Conservation (phyloP, 2,329 filamentous ascomycete genomes). For the Nemania abortiva region DNA sequence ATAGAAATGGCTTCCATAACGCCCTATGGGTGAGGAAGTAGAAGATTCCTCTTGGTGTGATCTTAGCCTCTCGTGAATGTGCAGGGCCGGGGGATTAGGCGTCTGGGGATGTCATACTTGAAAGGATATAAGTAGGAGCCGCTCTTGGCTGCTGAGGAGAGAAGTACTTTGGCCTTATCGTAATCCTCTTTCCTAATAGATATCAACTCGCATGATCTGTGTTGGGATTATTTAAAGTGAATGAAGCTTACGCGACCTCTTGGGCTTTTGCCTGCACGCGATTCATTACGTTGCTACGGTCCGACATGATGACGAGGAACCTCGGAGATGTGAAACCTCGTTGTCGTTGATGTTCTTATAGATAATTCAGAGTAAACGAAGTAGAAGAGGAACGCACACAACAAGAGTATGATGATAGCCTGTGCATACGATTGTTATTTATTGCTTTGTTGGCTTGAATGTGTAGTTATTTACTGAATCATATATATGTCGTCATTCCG, state of each 20-base stretch:
- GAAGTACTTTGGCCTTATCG: slow-evolving; percentile 71
- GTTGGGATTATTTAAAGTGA: slow-evolving; percentile 6
- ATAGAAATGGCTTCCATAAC: slow-evolving; percentile 70
- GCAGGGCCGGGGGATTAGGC: neutral
- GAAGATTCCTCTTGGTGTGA: slow-evolving; percentile 61
- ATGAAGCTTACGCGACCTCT: slow-evolving; percentile 62
- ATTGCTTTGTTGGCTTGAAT: neutral
- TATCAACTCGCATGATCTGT: slow-evolving; percentile 25
- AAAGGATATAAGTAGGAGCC: slow-evolving; percentile 89
- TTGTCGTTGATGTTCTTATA: neutral
- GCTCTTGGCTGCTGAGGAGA: slow-evolving; percentile 78
- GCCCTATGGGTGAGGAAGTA: slow-evolving; percentile 69
- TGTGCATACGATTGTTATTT: slow-evolving; percentile 3
- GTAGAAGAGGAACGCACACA: neutral
- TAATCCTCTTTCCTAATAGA: slow-evolving; percentile 75
- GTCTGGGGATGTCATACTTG: slow-evolving; percentile 58
- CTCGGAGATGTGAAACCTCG: neutral
- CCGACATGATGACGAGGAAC: slow-evolving; percentile 41
- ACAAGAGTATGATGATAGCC: neutral
- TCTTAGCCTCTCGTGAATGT: slow-evolving; percentile 24
- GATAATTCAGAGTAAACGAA: neutral
- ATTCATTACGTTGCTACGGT: slow-evolving; percentile 40
- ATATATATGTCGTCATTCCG: slow-evolving; percentile 8
- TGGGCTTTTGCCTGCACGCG: slow-evolving; percentile 60
- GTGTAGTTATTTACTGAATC: neutral